A percentile compares a stretch with the other conserved stretches of the same genome.
These are phyloP conservation scores for Diaporthe nobilis DNA, from an alignment of 2,329 filamentous ascomycete genomes.

Conservation along the genomic window DNA sequence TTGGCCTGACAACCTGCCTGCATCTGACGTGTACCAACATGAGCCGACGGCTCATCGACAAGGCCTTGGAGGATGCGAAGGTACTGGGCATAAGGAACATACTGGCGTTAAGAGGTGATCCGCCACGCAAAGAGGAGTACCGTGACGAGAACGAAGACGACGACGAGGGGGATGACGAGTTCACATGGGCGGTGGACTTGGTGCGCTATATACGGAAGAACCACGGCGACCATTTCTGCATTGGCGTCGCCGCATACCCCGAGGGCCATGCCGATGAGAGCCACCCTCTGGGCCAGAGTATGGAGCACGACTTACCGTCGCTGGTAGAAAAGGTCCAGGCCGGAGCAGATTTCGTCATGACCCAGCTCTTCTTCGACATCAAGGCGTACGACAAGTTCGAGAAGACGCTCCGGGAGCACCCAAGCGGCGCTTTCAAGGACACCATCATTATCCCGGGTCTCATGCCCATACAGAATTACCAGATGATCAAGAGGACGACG, in stretches of 20 bases:
- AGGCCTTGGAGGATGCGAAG: conserved; percentile 91
- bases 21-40: conserved; percentile 99
- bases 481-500: conserved; percentile 92
- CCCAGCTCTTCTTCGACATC: conserved; percentile 95
- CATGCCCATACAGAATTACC: conserved; percentile 98
- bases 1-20: conserved; percentile 93
- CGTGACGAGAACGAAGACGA: conserved; percentile 70
- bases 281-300: conserved; percentile 77
- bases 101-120: conserved; percentile 90
- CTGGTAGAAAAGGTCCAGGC: conserved; percentile 91
- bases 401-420: conserved; percentile 80
- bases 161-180: conserved; percentile 82
- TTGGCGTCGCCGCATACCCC: conserved; percentile 94
- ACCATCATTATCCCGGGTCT: conserved; percentile 94
- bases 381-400: conserved; percentile 88
- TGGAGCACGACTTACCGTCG: conserved; percentile 88
- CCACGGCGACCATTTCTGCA: conserved; percentile 95
- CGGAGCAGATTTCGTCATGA: conserved; percentile 98
- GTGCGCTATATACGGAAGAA: conserved; percentile 89
- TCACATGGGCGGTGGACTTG: conserved; percentile 89
- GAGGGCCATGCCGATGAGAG: conserved; percentile 95
- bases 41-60: conserved; percentile 87
- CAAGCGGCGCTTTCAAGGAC: conserved; percentile 86
- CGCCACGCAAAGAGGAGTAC: conserved; percentile 91
- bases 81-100: conserved; percentile 94